Evolutionary conservation across 805 yeast species (phyloP), one percentile per base, ranked within the genome.

Genomic region (Saccharomycopsis sp.): DNA sequence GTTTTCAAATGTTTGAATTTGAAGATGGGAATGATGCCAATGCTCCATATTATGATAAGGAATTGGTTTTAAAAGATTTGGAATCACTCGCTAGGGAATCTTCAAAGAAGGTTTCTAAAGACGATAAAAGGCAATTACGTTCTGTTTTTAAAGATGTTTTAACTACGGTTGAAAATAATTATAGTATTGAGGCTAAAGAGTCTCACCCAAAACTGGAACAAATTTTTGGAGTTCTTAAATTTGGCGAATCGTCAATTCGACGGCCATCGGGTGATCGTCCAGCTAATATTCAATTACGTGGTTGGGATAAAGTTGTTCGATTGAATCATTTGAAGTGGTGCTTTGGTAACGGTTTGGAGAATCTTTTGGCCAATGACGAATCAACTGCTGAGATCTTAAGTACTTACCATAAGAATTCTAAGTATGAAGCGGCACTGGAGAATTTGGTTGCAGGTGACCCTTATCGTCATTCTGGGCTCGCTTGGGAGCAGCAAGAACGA

Each of bases 71-170:
- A 24, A 55, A 59, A 17, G 64, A 64, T 3, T 57, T 75, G 24
- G 63, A 65, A 21, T 61, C 67, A 28, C 62, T 79, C 35, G 62
- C 74, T 1, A 71, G 68, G 35, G 70, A 74, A 19, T 74, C 83
- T 0, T 65, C 79, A 4, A 78, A 79, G 47, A 74, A 69, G 42
- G 56, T 78, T 2, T 72, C 81, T 22, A 81, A 81, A 53, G 77
- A 74, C 55, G 85, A 79, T 50, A 80, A 77, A 57, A 72, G 71
- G 48, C 77, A 73, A 31, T 66, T 75, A 21, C 75, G 76, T 50
- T 72, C 85, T 1, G 66, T 80, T 1, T 77, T 79, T 58, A 67
- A 79, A 55, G 82, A 80, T 48, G 75, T 79, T 16, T 58, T 71
- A 33, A 60, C 60, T 29, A 76, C 82, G 0, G 62, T 79, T 8